Percentiles rank a stretch among this genome's conserved stretches.
These are phyloP conservation scores for Epichloe aotearoae DNA, from an alignment of 2,329 filamentous ascomycete genomes.

Conservation along the genomic window DNA sequence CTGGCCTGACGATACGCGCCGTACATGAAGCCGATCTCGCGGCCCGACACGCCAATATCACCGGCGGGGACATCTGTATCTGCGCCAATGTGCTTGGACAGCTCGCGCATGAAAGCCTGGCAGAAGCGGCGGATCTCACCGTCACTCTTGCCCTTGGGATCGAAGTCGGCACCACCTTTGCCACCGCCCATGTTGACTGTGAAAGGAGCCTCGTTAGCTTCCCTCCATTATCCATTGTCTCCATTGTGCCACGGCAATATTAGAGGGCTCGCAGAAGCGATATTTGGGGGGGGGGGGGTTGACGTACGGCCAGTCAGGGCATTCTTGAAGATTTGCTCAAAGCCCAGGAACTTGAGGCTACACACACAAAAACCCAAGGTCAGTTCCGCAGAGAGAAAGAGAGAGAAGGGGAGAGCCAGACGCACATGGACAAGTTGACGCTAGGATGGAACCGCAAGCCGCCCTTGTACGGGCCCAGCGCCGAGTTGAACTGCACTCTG, in stretches of 20 bases:
- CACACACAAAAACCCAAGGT: conserved; percentile 15
- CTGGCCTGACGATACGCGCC: conserved; percentile 80
- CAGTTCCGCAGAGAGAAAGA: background rate
- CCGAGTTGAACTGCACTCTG: conserved; percentile 97
- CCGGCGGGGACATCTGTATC: conserved; percentile 94
- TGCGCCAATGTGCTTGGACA: conserved; percentile 89
- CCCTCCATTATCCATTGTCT: background rate
- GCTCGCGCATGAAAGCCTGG: conserved; percentile 88
- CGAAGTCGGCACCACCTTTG: conserved; percentile 96
- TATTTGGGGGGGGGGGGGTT: too few relatives aligned
- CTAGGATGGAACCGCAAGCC: conserved; percentile 89
- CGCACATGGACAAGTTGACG: conserved; percentile 58
- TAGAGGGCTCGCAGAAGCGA: background rate
- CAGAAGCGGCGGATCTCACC: conserved; percentile 97
- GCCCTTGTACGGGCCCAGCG: conserved; percentile 95
- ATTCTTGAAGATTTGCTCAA: conserved; percentile 99
- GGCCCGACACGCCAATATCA: conserved; percentile 85
- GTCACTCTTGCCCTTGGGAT: conserved; percentile 97
- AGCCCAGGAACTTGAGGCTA: conserved; percentile 88
- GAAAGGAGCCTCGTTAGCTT: background rate
- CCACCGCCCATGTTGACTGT: conserved; percentile 71
- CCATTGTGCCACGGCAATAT: background rate
- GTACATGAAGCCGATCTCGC: conserved; percentile 91
- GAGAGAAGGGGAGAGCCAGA: background rate
- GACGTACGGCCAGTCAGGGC: conserved; percentile 80